Evolutionary conservation across 192 early-diverging fungal species (phyloP), one percentile per base, ranked within the genome.

Genomic region (Kickxella alabastrina): DNA sequence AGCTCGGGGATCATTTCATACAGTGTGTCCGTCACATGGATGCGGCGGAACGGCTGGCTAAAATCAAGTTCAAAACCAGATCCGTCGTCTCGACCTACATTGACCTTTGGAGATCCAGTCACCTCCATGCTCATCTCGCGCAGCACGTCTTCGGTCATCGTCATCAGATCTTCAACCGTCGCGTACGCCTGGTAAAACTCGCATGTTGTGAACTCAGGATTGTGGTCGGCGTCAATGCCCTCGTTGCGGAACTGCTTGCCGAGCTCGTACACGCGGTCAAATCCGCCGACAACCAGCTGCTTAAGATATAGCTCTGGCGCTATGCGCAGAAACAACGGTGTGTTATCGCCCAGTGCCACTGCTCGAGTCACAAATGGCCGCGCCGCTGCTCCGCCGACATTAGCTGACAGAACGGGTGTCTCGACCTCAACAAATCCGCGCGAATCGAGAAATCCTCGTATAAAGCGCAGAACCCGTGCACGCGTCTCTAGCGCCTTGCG

Each of bases 171-270:
- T 1, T 88, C 85, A 2, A 92, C 63, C 29, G 84, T 79, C 14
- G 83, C 75, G 49, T 87, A 92, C 0, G 90, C 86, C 66, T 87
- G 77, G 63, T 94, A 94, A 54, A 91, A 86, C 58, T 94, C 92
- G 50, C 88, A 89, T 4, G 90, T 92, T 22, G 90, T 90, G 52
- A 94, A 94, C 62, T 92, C 92, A 18, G 92, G 92, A 53, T 89
- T 92, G 57, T 94, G 92, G 43, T 86, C 83, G 15, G 83, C 82
- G 65, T 94, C 92, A 28, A 94, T 83, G 14, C 88, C 89, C 74
- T 94, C 92, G 53, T 94, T 94, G 17, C 92, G 80, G 60, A 94
- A 94, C 61, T 91, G 89, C 57, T 89, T 89, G 22, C 92, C 92
- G 52, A 94, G 81, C 66, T 94, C 92, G 60, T 83, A 94, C 10